Evolutionary conservation across 108 stramenopile genomes (phyloP), one percentile per base, ranked within the genome.

Genomic region (Conticribra weissflogii): DNA sequence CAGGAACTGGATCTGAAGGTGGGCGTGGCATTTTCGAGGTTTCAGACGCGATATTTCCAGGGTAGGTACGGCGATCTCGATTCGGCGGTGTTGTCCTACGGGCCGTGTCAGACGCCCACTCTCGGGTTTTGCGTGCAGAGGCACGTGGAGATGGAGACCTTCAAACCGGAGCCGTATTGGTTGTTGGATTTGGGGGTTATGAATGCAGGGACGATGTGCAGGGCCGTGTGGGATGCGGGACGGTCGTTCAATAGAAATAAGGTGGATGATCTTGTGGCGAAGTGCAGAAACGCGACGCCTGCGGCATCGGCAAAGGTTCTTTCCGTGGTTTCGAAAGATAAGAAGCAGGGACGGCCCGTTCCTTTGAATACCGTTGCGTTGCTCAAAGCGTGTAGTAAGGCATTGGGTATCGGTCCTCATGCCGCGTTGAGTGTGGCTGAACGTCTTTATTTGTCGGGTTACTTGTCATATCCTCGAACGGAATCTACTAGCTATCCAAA

Each of bases 1-100:
- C 96, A 96, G 75, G 98, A 98, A 66, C 83, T 99, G 29, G 98
- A 99, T 85, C 72, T 99, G 28, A 95, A 97, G 56, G 92, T 99
- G 3, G 97, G 97, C 30, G 91, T 96, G 21, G 96, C 95, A 7
- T 98, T 98, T 74, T 97, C 97, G 1, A 83, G 98, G 30, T 98
- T 97, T 64, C 96, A 96, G 80, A 98, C 97, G 15, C 71, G 91
- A 45, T 92, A 86, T 68, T 91, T 99, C 63, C 96, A 93, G 68
- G 89, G 88, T 17, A 71, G 93, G 32, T 97, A 97, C 59, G 95
- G 94, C 21, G 95, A 91, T 78, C 76, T 98, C 59, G 94, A 94
- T 62, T 86, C 88, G 54, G 78, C 89, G 0, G 86, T 96, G 0
- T 65, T 99, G n/a, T 84, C 83, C 18, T 99, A 97, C 68, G 98